Conservation (phyloP, 106 monocot species). For the Gastrodia elata region DNA sequence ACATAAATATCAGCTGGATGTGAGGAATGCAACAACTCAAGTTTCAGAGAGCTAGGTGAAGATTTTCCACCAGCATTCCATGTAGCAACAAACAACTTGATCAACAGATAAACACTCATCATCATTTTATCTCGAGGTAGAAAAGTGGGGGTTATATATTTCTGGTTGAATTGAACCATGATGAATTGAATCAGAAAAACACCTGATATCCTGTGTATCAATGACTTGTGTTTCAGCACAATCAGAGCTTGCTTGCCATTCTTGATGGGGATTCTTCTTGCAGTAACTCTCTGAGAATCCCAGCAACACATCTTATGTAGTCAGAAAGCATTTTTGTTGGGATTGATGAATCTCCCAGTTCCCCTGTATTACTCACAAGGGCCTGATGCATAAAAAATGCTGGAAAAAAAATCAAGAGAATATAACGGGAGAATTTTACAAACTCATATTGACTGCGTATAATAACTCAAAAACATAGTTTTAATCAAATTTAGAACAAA, state of each 20-base stretch:
- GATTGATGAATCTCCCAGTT: no score
- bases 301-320: no score
- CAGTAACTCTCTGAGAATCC: constrained; percentile 31
- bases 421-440: no score
- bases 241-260: constrained; percentile 30
- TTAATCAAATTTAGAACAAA: no score
- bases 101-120: not conserved
- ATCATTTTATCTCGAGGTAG: not conserved
- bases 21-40: constrained; percentile 69
- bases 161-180: constrained; percentile 9
- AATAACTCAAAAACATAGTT: no score
- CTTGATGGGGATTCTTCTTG: constrained; percentile 32
- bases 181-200: not conserved
- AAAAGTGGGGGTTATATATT: not conserved
- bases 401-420: no score
- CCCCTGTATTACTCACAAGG: no score
- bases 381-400: no score
- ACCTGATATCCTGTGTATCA: constrained; percentile 66
- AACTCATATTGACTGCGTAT: no score
- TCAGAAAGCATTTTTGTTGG: no score
- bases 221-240: constrained; percentile 44
- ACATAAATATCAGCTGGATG: constrained; percentile 80
- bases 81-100: constrained; percentile 57
- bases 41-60: constrained; percentile 46
- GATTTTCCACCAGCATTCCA: constrained; percentile 91